phyloP scores from a whole-genome alignment of 805 yeast genomes.

The Hanseniaspora valbyensis region DNA sequence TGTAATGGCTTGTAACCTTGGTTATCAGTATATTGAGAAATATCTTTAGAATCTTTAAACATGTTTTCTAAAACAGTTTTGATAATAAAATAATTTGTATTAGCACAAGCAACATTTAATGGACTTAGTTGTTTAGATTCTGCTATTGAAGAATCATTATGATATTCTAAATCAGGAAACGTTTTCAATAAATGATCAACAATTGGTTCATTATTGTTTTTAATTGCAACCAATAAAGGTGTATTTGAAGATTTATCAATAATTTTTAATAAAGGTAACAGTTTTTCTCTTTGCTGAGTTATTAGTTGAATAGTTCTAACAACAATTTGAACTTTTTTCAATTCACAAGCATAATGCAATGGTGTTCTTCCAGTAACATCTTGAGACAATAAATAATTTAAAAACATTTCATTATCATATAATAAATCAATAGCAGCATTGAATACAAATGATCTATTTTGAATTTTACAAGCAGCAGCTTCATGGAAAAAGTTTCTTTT shows the following conservation, averaged over 20 bases:
- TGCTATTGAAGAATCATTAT: slow-evolving; percentile 38
- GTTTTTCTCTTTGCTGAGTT: neutral
- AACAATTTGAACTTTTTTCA: slow-evolving; percentile 39
- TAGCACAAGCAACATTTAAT: slow-evolving; percentile 77
- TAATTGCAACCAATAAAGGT: slow-evolving; percentile 70
- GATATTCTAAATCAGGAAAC: slow-evolving; percentile 37
- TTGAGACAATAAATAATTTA: slow-evolving; percentile 31
- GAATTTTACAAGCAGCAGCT: slow-evolving; percentile 31
- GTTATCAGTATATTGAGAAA: slow-evolving; percentile 43
- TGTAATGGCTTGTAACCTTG: slow-evolving; percentile 86
- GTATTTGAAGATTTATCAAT: slow-evolving; percentile 69
- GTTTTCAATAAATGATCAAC: slow-evolving; percentile 38
- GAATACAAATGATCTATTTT: slow-evolving; percentile 25
- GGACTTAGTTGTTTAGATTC: slow-evolving; percentile 40
- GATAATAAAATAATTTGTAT: slow-evolving; percentile 64
- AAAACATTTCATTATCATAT: slow-evolving; percentile 21
- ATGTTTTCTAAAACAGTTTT: slow-evolving; percentile 42
- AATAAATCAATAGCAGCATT: slow-evolving; percentile 20
- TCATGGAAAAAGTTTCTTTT: slow-evolving; percentile 72
- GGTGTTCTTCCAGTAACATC: slow-evolving; percentile 73
- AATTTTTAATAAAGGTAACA: slow-evolving; percentile 28
- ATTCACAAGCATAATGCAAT: slow-evolving; percentile 71
- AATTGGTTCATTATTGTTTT: slow-evolving; percentile 48
- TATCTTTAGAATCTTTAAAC: slow-evolving; percentile 15
- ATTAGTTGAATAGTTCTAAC: slow-evolving; percentile 4